Evolutionary conservation across 2,329 filamentous ascomycete genomes (phyloP).

Genomic region (Colletotrichum sp.): DNA sequence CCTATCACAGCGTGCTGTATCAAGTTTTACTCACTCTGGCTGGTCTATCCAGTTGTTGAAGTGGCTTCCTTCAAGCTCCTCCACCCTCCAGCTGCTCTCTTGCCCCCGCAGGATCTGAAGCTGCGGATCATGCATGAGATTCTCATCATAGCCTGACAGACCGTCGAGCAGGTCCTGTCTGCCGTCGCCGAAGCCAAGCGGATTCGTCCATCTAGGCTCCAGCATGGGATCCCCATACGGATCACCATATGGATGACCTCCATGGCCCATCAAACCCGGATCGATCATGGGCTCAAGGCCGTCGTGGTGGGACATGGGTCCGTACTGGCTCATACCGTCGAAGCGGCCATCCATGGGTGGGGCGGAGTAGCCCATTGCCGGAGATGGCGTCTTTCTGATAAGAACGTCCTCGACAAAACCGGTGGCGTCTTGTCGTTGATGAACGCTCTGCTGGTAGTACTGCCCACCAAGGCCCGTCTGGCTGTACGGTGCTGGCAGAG

Average conservation of each 20-base stretch:
- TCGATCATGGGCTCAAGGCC: constrained; percentile 24
- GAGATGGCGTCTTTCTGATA: constrained; percentile 38
- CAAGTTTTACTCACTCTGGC: constrained; percentile 24
- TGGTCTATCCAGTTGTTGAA: constrained; percentile 36
- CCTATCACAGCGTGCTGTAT: neutral
- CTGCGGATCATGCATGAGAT: constrained; percentile 23
- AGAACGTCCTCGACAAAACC: constrained; percentile 33
- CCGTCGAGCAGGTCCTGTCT: constrained; percentile 20
- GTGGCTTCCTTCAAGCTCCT: constrained; percentile 35
- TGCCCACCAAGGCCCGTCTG: constrained; percentile 31
- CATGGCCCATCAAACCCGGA: constrained; percentile 17
- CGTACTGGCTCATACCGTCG: constrained; percentile 22
- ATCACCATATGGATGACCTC: constrained; percentile 16
- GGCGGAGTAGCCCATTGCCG: constrained; percentile 25
- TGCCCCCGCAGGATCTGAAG: constrained; percentile 33
- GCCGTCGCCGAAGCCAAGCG: constrained; percentile 8
- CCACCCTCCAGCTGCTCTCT: constrained; percentile 39
- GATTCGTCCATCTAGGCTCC: constrained; percentile 18
- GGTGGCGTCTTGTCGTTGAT: constrained; percentile 27
- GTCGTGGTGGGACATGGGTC: constrained; percentile 16
- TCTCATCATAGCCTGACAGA: constrained; percentile 23
- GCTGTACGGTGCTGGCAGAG: constrained; percentile 42
- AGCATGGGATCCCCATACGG: constrained; percentile 15
- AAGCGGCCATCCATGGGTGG: constrained; percentile 16
- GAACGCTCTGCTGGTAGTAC: constrained; percentile 41